Conservation (phyloP, 1,284 basidiomycete species). For the Irpex sp. region DNA sequence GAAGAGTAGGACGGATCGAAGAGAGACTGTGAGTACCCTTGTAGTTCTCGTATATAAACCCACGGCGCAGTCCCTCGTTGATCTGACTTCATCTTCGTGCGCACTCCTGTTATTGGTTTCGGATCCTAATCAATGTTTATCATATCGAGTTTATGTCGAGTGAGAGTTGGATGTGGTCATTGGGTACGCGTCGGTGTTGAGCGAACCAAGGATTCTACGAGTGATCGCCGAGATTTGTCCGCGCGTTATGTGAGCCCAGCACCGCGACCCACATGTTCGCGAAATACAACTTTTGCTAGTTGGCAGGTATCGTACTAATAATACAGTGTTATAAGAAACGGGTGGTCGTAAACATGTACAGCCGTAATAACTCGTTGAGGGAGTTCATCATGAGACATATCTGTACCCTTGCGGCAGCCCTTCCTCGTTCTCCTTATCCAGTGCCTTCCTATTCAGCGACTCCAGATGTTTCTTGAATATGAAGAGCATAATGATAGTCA, state of each 20-base stretch:
- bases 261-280: no score
- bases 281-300: no score
- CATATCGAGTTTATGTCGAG: neutral
- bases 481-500: constrained; percentile 51
- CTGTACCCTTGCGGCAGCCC: constrained; percentile 43
- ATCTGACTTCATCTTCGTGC: neutral
- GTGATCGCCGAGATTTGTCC: neutral
- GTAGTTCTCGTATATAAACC: no score
- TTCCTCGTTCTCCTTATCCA: constrained; percentile 38
- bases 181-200: neutral
- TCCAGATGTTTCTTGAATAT: constrained; percentile 49
- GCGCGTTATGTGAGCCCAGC: neutral
- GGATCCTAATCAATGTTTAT: neutral
- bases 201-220: neutral
- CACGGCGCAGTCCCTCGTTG: no score
- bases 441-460: constrained; percentile 42
- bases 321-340: no score
- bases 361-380: no score
- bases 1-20: no score
- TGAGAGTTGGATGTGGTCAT: neutral
- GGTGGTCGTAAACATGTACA: no score
- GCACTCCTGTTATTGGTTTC: neutral
- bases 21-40: neutral
- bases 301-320: neutral
- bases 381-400: constrained; percentile 37